phyloP scores from a whole-genome alignment of 805 yeast species.

The Komagataella pseudopastoris region DNA sequence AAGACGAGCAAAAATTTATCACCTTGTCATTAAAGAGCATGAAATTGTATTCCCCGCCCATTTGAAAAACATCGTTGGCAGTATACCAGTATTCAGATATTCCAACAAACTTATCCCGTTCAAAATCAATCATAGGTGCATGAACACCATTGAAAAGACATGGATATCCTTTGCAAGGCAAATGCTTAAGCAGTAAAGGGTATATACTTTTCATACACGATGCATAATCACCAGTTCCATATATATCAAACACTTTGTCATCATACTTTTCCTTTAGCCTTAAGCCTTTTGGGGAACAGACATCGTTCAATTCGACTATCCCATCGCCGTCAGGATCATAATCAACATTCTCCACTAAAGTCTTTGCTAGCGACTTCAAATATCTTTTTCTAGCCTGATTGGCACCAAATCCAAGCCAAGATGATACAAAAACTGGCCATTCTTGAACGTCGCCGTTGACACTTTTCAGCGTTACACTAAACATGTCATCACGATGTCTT shows the following conservation, averaged over 20 bases:
- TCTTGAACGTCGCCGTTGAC: slow-evolving; percentile 56
- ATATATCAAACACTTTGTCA: slow-evolving; percentile 32
- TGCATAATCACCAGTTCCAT: slow-evolving; percentile 72
- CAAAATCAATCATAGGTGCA: slow-evolving; percentile 78
- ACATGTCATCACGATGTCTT: slow-evolving; percentile 62
- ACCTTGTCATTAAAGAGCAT: slow-evolving; percentile 52
- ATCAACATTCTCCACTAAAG: slow-evolving; percentile 30
- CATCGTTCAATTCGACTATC: slow-evolving; percentile 44
- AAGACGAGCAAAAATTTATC: slow-evolving; percentile 57
- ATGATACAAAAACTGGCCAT: slow-evolving; percentile 85
- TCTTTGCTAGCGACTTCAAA: slow-evolving; percentile 24
- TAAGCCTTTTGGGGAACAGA: slow-evolving; percentile 68
- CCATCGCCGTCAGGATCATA: slow-evolving; percentile 33
- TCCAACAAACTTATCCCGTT: slow-evolving; percentile 75
- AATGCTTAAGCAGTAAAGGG: slow-evolving; percentile 64
- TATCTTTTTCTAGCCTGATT: slow-evolving; percentile 80
- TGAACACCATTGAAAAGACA: slow-evolving; percentile 93
- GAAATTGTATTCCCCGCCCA: slow-evolving; percentile 84
- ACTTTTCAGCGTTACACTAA: slow-evolving; percentile 49
- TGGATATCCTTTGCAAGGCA: slow-evolving; percentile 79
- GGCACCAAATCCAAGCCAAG: slow-evolving; percentile 98
- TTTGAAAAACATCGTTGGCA: slow-evolving; percentile 77
- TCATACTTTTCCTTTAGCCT: slow-evolving; percentile 30
- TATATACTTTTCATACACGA: slow-evolving; percentile 58
- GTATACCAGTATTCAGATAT: slow-evolving; percentile 97